Base-by-base conservation (phyloP, 164 flowering plant genomes). In the Magnolia officinalis region DNA sequence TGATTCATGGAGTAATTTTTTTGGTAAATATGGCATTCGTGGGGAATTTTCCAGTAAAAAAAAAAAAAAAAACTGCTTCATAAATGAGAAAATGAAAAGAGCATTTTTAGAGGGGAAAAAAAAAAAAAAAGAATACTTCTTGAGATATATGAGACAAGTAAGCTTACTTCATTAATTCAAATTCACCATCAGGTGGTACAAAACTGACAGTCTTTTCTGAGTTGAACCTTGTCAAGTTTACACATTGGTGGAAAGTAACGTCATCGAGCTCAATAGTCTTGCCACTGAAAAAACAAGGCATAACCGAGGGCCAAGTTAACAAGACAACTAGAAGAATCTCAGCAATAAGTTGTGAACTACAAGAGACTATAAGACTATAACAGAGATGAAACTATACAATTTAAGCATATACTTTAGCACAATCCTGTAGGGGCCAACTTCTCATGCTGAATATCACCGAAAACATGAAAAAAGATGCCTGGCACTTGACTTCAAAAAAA, bases 131-230 rank as follows among this genome's bases (percentile, higher is more conserved):
- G 59, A 52, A 52, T 16, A 55, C 14, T 16, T 11, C 61, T 11
- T 13, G 61, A 55, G 61, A 55, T 11, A 55, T 55, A 55, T 11
- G 61, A 16, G 20, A 80, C n/a, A 45, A 64, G 31, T 51, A 67
- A 77, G 63, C 98, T 87, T 91, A 96, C 99, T 96, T 96, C 99
- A 96, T 96, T 80, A 96, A 82, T 84, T 96, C 99, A 86, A 96
- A 96, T 91, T 96, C 99, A 85, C 99, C 99, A 90, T 96, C 98
- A 24, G 99, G 99, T 50, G 99, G 99, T 78, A 96, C 99, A 87
- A 96, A 96, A 81, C 99, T 96, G 72, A 94, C 98, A 45, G 99
- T 96, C 90, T 96, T 96, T 75, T 96, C 98, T 20, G 98, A 91
- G 87, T 96, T 94, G 82, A 96, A 96, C 86, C 99, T 92, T 20